Conservation (phyloP, 768 basidiomycete genomes). For the Holtermanniella nyarrowii region DNA sequence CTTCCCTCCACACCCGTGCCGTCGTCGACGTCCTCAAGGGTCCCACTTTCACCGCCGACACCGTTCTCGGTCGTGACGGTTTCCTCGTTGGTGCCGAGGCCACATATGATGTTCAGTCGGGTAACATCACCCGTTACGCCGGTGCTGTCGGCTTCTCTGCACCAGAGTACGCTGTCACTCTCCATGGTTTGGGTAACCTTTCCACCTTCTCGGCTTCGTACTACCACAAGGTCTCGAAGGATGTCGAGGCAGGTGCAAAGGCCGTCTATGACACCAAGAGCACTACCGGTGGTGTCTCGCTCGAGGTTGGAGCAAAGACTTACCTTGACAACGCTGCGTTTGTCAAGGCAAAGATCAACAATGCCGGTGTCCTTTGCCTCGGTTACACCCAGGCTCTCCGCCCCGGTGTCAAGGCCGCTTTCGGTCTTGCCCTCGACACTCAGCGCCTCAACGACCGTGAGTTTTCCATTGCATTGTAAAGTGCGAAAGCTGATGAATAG, state of each 20-base stretch:
- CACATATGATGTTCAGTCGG: slow-evolving; percentile 90
- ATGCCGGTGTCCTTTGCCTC: slow-evolving; percentile 77
- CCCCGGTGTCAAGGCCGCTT: slow-evolving; percentile 48
- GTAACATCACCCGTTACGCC: slow-evolving; percentile 82
- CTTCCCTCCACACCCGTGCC: slow-evolving; percentile 83
- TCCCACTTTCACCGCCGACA: slow-evolving; percentile 92
- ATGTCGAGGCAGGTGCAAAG: slow-evolving; percentile 42
- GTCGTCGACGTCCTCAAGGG: slow-evolving; percentile 93
- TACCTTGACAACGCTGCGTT: slow-evolving; percentile 73
- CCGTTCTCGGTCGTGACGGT: slow-evolving; percentile 89
- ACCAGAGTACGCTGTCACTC: slow-evolving; percentile 74
- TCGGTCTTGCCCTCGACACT: slow-evolving; percentile 92
- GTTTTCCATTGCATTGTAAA: slow-evolving; percentile 17
- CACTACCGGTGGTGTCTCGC: slow-evolving; percentile 69
- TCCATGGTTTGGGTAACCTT: slow-evolving; percentile 91
- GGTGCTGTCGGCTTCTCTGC: slow-evolving; percentile 90
- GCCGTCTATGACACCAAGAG: slow-evolving; percentile 92
- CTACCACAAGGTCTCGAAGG: slow-evolving; percentile 60
- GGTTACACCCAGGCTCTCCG: slow-evolving; percentile 78
- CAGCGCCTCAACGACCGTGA: slow-evolving; percentile 71
- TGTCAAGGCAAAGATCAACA: slow-evolving; percentile 99
- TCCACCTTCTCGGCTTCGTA: slow-evolving; percentile 89
- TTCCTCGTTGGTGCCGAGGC: slow-evolving; percentile 95
- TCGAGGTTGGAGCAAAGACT: slow-evolving; percentile 95
- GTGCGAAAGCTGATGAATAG: slow-evolving; percentile 8